Base-by-base conservation (phyloP, 352 stramenopile species). In the Pythium monospermum region DNA sequence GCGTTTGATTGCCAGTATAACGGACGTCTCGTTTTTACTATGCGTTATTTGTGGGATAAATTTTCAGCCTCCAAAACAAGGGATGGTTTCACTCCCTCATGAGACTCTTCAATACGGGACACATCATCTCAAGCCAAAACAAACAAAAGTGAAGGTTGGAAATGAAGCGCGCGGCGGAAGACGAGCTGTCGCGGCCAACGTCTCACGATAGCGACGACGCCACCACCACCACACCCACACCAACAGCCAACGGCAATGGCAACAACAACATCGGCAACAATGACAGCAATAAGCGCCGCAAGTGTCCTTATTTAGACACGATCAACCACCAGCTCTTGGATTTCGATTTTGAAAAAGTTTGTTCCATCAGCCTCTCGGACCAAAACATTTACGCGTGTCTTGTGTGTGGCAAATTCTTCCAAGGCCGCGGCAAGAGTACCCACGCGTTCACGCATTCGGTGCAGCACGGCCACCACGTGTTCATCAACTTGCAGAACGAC, bases 321-420 rank as follows among this genome's bases (percentile, higher is more conserved):
- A 92, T 99, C 49, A 95, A 99, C 66, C 89, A 97, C 57, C 87
- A 98, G 45, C 59, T 98, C 43, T 78, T 99, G 33, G 96, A 99
- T 68, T 99, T 99, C 70, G 97, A 99, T 75, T 98, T 99, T 50
- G 94, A 99, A 69, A 98, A 98, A 57, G 78, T 97, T 3, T 98
- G 97, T 77, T 98, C 88, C 42, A 73, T 99, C 30, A 97, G 89
- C 19, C 74, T 99, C 27, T 94, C 85, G 18, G 96, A 98, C 57
- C 83, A 98, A 36, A 98, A 99, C 71, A 95, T 99, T 21, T 99
- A 99, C 69, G 88, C 82, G 18, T 99, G 97, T 69, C 83, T 99
- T 10, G 95, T 99, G 15, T 99, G 97, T 61, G 97, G 97, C 53
- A 98, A 98, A 62, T 99, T 97, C 73, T 99, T 99, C 65, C 90